Evolutionary conservation across 2,329 filamentous ascomycete genomes (phyloP), one percentile per base, ranked within the genome.

Genomic region (Aureobasidium namibiae): DNA sequence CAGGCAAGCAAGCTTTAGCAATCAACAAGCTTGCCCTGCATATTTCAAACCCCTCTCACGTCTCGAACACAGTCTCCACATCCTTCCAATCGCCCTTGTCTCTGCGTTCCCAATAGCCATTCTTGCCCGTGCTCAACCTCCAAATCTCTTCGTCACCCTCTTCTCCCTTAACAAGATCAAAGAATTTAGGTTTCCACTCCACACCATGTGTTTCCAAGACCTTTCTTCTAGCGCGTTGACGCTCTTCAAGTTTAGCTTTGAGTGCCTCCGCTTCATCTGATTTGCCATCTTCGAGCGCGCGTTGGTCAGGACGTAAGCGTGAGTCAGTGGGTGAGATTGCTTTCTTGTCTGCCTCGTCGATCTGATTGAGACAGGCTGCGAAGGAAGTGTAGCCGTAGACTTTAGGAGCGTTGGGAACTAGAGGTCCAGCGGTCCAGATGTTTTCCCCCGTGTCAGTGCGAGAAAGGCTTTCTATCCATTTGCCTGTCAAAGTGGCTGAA

Each of bases 91-190:
- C 77, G 1, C 86, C 86, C 63, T 76, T 82, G 2, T 78, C 80
- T 62, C 92, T 82, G 74, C 90, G 87, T 69, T 96, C 92, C 94
- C 94, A 99, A 74, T 99, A 99, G 9, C 90, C 86, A 18, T 95
- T 90, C 73, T 87, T 91, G 21, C 91, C 90, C 2, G 78, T 78
- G 76, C 86, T 94, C 63, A 96, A 73, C 67, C 84, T 66, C 78
- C 78, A 80, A n/a, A 78, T 69, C 65, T 79, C 78, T 62, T 78
- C 76, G 1, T 64, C 68, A 0, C 54, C 70, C 11, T 68, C 67
- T 9, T 65, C 65, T 4, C 63, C 69, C 5, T 62, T 76, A 9
- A 88, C 84, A 73, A 82, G 86, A 56, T 85, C 82, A 70, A 99
- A 99, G 91, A 92, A 99, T 65, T 82, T 81, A 6, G 94, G 89